Evolutionary conservation across 208 protist species (phyloP).

Genomic region (Trypanosoma scelopori): DNA sequence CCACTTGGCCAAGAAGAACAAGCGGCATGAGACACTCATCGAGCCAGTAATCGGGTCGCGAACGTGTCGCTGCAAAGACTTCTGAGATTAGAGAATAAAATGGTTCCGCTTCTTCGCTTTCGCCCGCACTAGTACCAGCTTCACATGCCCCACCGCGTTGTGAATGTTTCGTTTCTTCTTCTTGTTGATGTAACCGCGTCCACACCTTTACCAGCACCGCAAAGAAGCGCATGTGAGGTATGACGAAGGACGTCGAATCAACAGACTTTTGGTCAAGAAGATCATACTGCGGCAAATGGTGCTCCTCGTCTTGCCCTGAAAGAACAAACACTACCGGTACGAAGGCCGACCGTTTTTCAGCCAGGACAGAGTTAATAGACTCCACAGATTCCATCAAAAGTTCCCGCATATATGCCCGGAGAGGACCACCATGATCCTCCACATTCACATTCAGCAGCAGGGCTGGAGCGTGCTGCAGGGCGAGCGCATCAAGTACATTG

Average conservation of each 20-base stretch:
- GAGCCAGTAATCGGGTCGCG: conserved; percentile 37
- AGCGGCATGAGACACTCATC: conserved; percentile 76
- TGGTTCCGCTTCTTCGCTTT: neutral
- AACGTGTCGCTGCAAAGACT: conserved; percentile 18
- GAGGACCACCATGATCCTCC: neutral
- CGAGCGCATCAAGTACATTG: conserved; percentile 5
- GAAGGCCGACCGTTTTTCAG: conserved; percentile 16
- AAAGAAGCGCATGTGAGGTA: conserved; percentile 47
- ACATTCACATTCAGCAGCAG: neutral
- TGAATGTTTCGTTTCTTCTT: neutral
- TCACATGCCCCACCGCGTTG: neutral
- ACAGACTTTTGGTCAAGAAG: conserved; percentile 26
- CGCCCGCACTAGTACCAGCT: neutral
- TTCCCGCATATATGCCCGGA: conserved; percentile 19
- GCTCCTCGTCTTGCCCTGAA: neutral
- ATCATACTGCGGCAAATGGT: conserved; percentile 11
- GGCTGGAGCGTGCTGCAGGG: neutral
- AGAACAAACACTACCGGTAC: neutral
- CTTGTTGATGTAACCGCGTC: conserved; percentile 21
- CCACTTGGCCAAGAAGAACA: conserved; percentile 57
- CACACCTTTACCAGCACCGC: conserved; percentile 42
- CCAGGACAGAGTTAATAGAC: conserved; percentile 15
- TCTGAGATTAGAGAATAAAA: conserved; percentile 17
- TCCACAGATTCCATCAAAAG: conserved; percentile 14
- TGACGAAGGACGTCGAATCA: conserved; percentile 45